These are phyloP conservation scores for Paecilomyces sp. DNA, from an alignment of 2,329 filamentous ascomycete species.

Conservation along the genomic window DNA sequence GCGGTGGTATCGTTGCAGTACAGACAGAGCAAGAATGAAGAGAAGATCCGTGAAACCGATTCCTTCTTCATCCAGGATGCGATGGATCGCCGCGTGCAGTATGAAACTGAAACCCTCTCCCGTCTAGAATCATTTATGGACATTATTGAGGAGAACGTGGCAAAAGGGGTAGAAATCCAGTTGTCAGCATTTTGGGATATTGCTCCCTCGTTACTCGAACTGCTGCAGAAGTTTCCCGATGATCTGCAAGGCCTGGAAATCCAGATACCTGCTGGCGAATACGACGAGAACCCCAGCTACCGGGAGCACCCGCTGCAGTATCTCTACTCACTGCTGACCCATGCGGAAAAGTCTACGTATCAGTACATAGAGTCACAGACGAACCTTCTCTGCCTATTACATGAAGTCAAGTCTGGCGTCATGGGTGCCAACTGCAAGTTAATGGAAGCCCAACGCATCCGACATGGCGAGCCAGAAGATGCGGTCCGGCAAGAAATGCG, in stretches of 20 bases:
- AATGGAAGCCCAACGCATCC: constrained; percentile 57
- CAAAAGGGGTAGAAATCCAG: constrained; percentile 82
- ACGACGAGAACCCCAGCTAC: constrained; percentile 79
- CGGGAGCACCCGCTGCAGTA: constrained; percentile 79
- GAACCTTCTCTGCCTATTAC: constrained; percentile 80
- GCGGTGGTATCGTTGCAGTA: constrained; percentile 80
- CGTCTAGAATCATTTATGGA: constrained; percentile 70
- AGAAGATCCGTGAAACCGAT: constrained; percentile 71
- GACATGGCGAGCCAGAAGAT: constrained; percentile 35
- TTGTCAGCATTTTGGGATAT: constrained; percentile 97
- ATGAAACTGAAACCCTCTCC: constrained; percentile 63
- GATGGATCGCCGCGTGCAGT: constrained; percentile 61
- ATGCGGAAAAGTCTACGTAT: constrained; percentile 87
- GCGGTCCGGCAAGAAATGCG: constrained; percentile 43
- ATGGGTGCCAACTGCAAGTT: constrained; percentile 62
- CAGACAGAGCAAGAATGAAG: constrained; percentile 61
- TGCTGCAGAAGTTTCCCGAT: constrained; percentile 72
- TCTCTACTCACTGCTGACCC: constrained; percentile 73
- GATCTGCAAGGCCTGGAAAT: constrained; percentile 55
- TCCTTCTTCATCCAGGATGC: constrained; percentile 78
- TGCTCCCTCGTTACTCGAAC: constrained; percentile 68
- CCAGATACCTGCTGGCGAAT: constrained; percentile 70
- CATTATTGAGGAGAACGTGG: constrained; percentile 77
- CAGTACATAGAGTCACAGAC: constrained; percentile 96
- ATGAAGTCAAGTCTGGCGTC: constrained; percentile 79